These are phyloP conservation scores for Candolleomyces eurysporus DNA, from an alignment of 768 basidiomycete genomes.

Conservation along the genomic window DNA sequence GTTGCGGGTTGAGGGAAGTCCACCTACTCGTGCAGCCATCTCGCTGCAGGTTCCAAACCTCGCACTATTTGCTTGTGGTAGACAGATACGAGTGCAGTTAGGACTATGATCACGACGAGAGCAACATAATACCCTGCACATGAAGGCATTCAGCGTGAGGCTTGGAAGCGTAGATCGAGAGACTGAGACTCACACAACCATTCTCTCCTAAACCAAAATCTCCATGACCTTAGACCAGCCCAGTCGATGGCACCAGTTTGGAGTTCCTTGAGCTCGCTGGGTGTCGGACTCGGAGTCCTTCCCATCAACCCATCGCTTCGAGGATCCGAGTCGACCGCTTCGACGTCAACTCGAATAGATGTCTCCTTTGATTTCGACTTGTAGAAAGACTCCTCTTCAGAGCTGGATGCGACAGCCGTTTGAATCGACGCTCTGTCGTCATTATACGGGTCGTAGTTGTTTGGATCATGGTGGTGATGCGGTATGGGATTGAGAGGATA, in stretches of 20 bases:
- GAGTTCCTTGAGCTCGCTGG: constrained; percentile 52
- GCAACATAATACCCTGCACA: constrained; percentile 50
- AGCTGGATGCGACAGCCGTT: not conserved
- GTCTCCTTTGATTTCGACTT: not conserved
- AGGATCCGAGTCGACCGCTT: constrained; percentile 6
- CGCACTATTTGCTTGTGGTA: constrained; percentile 73
- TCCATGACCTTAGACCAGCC: constrained; percentile 39
- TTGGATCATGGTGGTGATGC: not conserved
- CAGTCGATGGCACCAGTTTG: constrained; percentile 43
- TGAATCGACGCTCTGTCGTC: not conserved
- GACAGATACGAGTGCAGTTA: constrained; percentile 54
- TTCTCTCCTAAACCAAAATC: constrained; percentile 54
- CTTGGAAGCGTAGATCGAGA: not conserved
- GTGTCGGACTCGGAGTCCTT: constrained; percentile 63
- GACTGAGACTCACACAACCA: constrained; percentile 49
- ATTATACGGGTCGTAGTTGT: not conserved
- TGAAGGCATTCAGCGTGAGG: not conserved
- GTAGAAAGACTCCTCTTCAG: not conserved
- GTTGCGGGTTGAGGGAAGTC: constrained; percentile 5
- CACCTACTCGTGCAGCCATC: constrained; percentile 61
- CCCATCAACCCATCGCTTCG: not conserved
- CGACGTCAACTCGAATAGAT: not conserved
- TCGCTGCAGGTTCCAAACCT: constrained; percentile 64
- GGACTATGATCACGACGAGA: constrained; percentile 42
- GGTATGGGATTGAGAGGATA: not conserved